phyloP scores from a whole-genome alignment of 108 stramenopile species.

The Skeletonema costatum region DNA sequence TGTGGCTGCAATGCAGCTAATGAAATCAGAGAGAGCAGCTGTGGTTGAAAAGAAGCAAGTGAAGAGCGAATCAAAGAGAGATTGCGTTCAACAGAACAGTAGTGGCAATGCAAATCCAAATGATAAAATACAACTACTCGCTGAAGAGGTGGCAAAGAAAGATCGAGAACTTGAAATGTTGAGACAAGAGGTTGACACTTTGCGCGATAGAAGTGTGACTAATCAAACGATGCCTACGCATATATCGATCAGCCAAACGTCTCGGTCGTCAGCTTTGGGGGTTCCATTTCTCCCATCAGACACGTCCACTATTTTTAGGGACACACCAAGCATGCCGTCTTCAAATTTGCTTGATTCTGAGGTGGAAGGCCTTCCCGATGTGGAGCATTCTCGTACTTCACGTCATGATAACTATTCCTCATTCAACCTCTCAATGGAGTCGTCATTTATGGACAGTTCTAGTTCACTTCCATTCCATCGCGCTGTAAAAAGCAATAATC shows the following conservation, averaged over 20 bases:
- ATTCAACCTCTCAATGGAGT: conserved; percentile 14
- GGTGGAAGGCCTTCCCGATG: conserved; percentile 18
- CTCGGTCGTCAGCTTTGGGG: conserved; percentile 9
- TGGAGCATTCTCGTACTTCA: conserved; percentile 14
- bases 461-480: conserved; percentile 29
- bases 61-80: conserved; percentile 29
- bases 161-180: conserved; percentile 42
- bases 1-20: conserved; percentile 17
- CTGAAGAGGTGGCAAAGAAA: conserved; percentile 33
- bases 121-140: conserved; percentile 32
- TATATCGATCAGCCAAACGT: conserved; percentile 14
- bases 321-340: conserved; percentile 10
- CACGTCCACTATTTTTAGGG: conserved; percentile 3
- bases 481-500: conserved; percentile 28
- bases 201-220: conserved; percentile 36
- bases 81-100: background rate
- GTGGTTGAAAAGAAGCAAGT: conserved; percentile 58
- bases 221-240: conserved; percentile 23
- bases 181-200: conserved; percentile 41
- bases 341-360: conserved; percentile 45
- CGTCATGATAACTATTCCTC: background rate
- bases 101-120: conserved; percentile 11
- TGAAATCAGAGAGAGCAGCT: conserved; percentile 57
- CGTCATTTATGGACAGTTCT: conserved; percentile 3
- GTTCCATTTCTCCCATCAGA: background rate